These are phyloP conservation scores for Zizania latifolia DNA, from an alignment of 176 grass and related monocot species.

Conservation along the genomic window DNA sequence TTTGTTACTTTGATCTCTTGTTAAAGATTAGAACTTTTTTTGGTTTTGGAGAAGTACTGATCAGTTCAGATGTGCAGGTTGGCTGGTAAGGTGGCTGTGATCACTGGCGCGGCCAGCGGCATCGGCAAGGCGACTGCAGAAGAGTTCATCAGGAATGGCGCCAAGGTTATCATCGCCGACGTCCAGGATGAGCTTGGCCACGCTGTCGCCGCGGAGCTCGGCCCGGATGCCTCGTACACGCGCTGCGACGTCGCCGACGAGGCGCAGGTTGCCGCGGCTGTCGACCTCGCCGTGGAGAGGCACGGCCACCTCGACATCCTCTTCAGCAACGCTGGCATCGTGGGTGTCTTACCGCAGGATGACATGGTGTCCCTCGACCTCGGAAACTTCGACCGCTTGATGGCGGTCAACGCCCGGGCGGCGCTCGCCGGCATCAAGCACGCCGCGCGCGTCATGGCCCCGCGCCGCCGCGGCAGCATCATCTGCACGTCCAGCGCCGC, in stretches of 20 bases:
- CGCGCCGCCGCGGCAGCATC: not conserved
- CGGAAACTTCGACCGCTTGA: not conserved
- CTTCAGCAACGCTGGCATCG: slow-evolving; percentile 58
- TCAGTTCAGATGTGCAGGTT: not conserved
- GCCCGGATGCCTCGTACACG: not conserved
- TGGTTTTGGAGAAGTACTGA: too few species aligned
- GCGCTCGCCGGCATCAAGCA: slow-evolving; percentile 1
- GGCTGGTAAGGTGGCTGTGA: slow-evolving; percentile 5
- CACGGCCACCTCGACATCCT: slow-evolving; percentile 69
- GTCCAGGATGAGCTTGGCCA: not conserved
- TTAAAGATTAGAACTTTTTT: too few species aligned
- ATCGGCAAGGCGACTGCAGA: not conserved
- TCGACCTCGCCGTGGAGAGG: slow-evolving; percentile 44
- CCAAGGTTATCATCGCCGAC: slow-evolving; percentile 5
- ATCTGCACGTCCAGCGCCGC: slow-evolving; percentile 9
- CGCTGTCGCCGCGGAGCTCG: not conserved
- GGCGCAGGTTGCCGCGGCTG: slow-evolving; percentile 39
- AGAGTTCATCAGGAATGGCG: slow-evolving; percentile 8
- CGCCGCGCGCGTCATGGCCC: slow-evolving; percentile 11
- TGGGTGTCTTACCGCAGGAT: not conserved
- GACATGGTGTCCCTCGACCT: not conserved
- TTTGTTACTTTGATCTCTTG: too few species aligned
- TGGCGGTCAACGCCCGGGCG: not conserved
- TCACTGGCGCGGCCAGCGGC: not conserved
- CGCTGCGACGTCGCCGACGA: slow-evolving; percentile 63